Base-by-base conservation (phyloP, 345 rosid species). In the Citrus hindsii region DNA sequence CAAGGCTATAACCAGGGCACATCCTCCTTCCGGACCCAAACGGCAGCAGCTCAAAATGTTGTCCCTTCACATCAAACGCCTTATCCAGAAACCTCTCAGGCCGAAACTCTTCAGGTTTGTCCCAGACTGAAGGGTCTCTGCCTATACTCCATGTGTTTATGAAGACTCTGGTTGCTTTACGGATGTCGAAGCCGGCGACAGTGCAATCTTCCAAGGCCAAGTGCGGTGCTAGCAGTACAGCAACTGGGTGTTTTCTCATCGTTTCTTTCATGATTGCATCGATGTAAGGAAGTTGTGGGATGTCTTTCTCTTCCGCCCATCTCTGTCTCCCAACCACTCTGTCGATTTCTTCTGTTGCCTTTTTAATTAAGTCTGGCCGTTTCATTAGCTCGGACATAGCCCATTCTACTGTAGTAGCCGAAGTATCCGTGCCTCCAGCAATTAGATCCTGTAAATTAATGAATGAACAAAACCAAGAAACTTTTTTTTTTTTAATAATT, bases 21-120 rank as follows among this genome's bases (percentile, higher is more conserved):
- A 79, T 82, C 66, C 85, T 78, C 73, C 87, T 66, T 21, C 87
- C 87, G 0, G 82, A 68, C 0, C 88, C 88, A 24, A 85, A 85
- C 8, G 88, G 86, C 72, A 85, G 53, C 63, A 83, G 21, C 84
- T 73, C 79, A 48, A 83, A 85, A 25, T 68, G n/a, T 2, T 73
- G 79, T 1, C 84, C 88, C 30, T 68, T 83, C 66, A 80, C 61
- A 27, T 76, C 81, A 7, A 73, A 51, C 5, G n/a, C 61, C 53
- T 61, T 77, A 16, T 40, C 79, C 0, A 82, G 12, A 56, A 85
- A 85, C 77, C 85, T 80, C 37, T 83, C 84, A 0, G 86, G 85
- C 1, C 67, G 55, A 64, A 85, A 85, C 27, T 80, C 80, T 24
- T 75, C 66, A 0, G 86, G 79, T 1, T 69, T n/a, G 0, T 67